Evolutionary conservation across 2,329 filamentous ascomycete genomes (phyloP).

Genomic region (Pyrenochaeta sp.): DNA sequence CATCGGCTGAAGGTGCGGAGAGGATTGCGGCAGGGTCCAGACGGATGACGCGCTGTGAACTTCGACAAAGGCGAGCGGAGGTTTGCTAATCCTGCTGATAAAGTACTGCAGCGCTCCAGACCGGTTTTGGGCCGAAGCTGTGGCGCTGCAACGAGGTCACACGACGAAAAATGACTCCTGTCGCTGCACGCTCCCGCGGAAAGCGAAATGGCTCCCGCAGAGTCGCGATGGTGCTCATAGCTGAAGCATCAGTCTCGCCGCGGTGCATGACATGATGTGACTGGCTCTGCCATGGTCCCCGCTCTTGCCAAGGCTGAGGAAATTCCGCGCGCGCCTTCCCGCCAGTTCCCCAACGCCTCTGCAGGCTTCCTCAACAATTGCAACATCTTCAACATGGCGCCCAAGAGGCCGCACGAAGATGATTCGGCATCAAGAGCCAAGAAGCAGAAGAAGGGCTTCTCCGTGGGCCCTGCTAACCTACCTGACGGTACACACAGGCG

Average conservation of each 20-base stretch:
- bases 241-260: slow-evolving; percentile 12
- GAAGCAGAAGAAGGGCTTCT: slow-evolving; percentile 75
- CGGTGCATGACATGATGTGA: slow-evolving; percentile 15
- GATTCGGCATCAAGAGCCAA: slow-evolving; percentile 48
- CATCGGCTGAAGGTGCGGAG: slow-evolving; percentile 29
- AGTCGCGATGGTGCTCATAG: slow-evolving; percentile 3
- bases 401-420: slow-evolving; percentile 65
- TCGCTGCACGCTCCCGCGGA: slow-evolving; percentile 5
- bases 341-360: slow-evolving; percentile 4
- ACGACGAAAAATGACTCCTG: slow-evolving; percentile 26
- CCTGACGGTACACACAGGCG: slow-evolving; percentile 88
- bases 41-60: slow-evolving; percentile 41
- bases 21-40: slow-evolving; percentile 25
- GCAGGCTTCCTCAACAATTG: slow-evolving; percentile 6
- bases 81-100: slow-evolving; percentile 38
- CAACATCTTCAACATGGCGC: slow-evolving; percentile 58
- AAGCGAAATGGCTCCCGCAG: slow-evolving; percentile 5
- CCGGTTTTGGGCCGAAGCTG: slow-evolving; percentile 20
- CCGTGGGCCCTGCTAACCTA: slow-evolving; percentile 86
- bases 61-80: slow-evolving; percentile 34
- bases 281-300: slow-evolving; percentile 13
- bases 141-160: slow-evolving; percentile 31
- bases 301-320: slow-evolving; percentile 31
- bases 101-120: slow-evolving; percentile 28
- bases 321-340: slow-evolving; percentile 19